These are phyloP conservation scores for Pharus latifolius DNA, from an alignment of 176 grass and related monocot species.

Conservation along the genomic window DNA sequence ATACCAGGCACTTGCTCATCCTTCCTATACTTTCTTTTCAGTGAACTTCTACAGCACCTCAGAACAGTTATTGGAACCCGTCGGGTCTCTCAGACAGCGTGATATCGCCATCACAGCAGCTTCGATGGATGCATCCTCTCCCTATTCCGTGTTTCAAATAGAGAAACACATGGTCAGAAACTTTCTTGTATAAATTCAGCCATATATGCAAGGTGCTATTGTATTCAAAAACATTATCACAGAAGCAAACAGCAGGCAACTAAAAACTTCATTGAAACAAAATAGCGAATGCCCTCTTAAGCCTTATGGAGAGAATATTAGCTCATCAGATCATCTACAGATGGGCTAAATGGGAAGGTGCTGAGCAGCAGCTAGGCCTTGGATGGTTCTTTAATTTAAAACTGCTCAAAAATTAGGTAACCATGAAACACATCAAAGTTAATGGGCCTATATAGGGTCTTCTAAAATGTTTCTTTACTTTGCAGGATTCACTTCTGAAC, in stretches of 20 bases:
- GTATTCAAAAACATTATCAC: neutral
- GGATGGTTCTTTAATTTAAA: no score
- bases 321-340: no score
- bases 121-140: conserved; percentile 94
- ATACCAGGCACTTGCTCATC: neutral
- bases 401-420: no score
- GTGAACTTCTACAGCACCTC: conserved; percentile 34
- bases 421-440: no score
- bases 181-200: no score
- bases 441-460: no score
- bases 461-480: no score
- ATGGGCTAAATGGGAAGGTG: no score
- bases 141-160: conserved; percentile 31
- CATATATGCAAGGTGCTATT: neutral
- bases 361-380: no score
- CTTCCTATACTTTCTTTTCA: neutral
- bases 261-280: neutral
- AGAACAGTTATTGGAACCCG: conserved; percentile 56
- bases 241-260: neutral
- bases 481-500: no score
- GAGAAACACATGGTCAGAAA: conserved; percentile 6
- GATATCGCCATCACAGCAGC: conserved; percentile 83
- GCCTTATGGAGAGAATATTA: neutral
- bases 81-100: conserved; percentile 57
- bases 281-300: neutral